Conservation (phyloP, 164 flowering plant genomes). For the Vitis rupestris region DNA sequence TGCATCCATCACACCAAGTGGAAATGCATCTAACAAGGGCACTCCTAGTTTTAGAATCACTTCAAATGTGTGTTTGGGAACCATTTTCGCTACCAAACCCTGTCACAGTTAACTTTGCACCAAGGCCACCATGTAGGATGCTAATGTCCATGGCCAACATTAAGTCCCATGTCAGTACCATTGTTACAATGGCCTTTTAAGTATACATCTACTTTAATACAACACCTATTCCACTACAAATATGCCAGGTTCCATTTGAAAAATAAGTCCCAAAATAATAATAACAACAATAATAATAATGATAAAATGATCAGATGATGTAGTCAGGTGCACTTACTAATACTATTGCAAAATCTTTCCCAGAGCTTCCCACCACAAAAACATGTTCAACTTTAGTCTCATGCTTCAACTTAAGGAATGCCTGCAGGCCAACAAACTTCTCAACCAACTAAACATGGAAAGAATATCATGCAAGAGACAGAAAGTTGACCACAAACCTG, state of each 20-base stretch:
- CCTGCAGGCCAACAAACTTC: slow-evolving; percentile 51
- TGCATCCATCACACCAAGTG: background rate
- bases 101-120: background rate
- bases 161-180: no score
- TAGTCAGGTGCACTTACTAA: slow-evolving; percentile 52
- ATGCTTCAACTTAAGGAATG: slow-evolving; percentile 79
- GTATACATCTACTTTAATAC: no score
- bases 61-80: no score
- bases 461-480: slow-evolving; percentile 1
- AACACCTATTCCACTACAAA: no score
- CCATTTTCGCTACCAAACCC: no score
- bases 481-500: slow-evolving; percentile 53
- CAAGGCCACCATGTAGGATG: background rate
- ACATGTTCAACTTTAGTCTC: slow-evolving; percentile 85
- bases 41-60: no score
- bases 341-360: slow-evolving; percentile 61
- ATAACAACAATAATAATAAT: background rate
- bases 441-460: slow-evolving; percentile 10
- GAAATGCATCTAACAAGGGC: no score
- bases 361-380: slow-evolving; percentile 67
- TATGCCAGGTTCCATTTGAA: background rate
- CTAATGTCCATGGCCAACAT: no score
- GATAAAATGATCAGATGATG: background rate
- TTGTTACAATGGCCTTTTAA: no score
- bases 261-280: background rate